phyloP scores from a whole-genome alignment of 805 yeast species.

The Candida glaebosa region DNA sequence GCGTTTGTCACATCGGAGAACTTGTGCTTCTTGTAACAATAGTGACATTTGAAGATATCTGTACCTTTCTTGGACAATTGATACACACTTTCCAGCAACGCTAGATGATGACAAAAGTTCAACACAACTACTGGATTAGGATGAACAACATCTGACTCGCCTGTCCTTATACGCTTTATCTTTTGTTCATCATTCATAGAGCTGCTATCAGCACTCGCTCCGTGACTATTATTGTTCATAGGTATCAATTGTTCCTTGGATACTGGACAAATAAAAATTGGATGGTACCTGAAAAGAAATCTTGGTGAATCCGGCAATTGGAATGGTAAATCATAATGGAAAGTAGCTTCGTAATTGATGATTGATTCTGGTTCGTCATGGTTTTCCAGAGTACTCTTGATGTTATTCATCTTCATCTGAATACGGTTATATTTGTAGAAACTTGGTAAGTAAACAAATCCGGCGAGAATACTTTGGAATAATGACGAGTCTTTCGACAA shows the following conservation, averaged over 20 bases:
- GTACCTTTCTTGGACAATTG: conserved; percentile 36
- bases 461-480: conserved; percentile 39
- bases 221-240: conserved; percentile 16
- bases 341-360: conserved; percentile 17
- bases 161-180: conserved; percentile 13
- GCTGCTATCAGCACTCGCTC: conserved; percentile 5
- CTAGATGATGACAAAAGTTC: conserved; percentile 39
- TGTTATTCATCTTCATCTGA: conserved; percentile 26
- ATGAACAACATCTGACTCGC: conserved; percentile 5
- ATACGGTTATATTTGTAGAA: conserved; percentile 39
- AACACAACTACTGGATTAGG: conserved; percentile 40
- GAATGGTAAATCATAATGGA: conserved; percentile 36
- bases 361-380: conserved; percentile 1
- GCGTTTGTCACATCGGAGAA: conserved; percentile 38
- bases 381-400: conserved; percentile 4
- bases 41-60: conserved; percentile 42
- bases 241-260: conserved; percentile 42
- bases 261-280: conserved; percentile 45
- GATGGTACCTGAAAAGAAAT: conserved; percentile 39
- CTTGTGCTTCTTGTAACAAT: conserved; percentile 43
- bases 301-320: conserved; percentile 38
- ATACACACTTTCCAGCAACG: conserved; percentile 40
- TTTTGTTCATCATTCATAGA: conserved; percentile 11
- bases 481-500: conserved; percentile 39
- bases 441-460: conserved; percentile 38